These are phyloP conservation scores for Pseudocercospora fuligena DNA, from an alignment of 2,329 filamentous ascomycete genomes.

Conservation along the genomic window DNA sequence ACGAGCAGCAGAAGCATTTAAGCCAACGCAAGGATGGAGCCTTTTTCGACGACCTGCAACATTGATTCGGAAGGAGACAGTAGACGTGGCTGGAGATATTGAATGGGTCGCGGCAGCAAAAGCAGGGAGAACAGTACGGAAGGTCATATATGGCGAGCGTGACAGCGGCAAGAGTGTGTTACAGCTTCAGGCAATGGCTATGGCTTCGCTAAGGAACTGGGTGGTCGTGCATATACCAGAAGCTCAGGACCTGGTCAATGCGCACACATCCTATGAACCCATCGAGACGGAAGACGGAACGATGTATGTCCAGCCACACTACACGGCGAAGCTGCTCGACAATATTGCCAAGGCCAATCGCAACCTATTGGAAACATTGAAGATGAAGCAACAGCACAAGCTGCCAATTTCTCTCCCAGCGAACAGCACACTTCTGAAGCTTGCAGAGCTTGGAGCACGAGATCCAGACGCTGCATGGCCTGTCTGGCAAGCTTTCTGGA, in stretches of 20 bases:
- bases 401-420: conserved; percentile 64
- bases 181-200: conserved; percentile 79
- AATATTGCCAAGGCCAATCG: conserved; percentile 75
- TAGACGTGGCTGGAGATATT: conserved; percentile 63
- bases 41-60: conserved; percentile 82
- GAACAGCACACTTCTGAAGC: conserved; percentile 66
- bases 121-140: conserved; percentile 57
- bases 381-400: conserved; percentile 58
- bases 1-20: conserved; percentile 86
- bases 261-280: conserved; percentile 78
- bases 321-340: conserved; percentile 74
- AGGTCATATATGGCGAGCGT: conserved; percentile 74
- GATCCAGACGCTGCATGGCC: conserved; percentile 80
- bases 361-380: conserved; percentile 61
- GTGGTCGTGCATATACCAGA: conserved; percentile 89
- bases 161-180: conserved; percentile 86
- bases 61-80: conserved; percentile 77
- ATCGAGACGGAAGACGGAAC: conserved; percentile 59
- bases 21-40: conserved; percentile 84
- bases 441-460: conserved; percentile 70
- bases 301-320: conserved; percentile 77
- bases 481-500: conserved; percentile 80
- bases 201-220: conserved; percentile 83
- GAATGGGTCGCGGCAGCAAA: conserved; percentile 35
- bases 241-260: conserved; percentile 83